Evolutionary conservation across 108 stramenopile genomes (phyloP), one percentile per base, ranked within the genome.

Genomic region (Cyclostephanos invisitatus): DNA sequence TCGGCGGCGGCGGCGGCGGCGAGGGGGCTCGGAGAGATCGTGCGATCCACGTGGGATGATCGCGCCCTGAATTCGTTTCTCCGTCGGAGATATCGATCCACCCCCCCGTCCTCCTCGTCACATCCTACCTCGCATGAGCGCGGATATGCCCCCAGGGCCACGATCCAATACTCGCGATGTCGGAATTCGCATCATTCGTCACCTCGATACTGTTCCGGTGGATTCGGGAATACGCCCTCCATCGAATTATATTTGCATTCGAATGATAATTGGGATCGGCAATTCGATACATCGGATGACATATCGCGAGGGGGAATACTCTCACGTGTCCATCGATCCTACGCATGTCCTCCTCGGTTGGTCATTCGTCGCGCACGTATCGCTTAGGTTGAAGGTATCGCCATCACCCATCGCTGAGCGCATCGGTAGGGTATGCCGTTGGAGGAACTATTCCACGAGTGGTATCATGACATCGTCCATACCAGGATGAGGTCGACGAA

Each of bases 401-500:
- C 70, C 70, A 77, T 54, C 84, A 84, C 29, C 44, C 84, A 0
- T 84, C 85, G 36, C 59, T 87, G 2, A 64, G 68, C 46, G 84
- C 89, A 12, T 83, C 89, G 0, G 37, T 87, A 20, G 89, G 85
- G 15, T 90, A 90, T 58, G 85, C 89, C 3, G 89, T 87, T 0
- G n/a, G n/a, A n/a, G n/a, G n/a, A n/a, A n/a, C 63, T 90, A 9
- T 73, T 83, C 27, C 87, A 90, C 49, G 89, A 90, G 75, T 90
- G 85, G 85, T 69, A 83, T 24, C 89, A 90, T 59, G 87, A 84
- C 69, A 87, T 90, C 48, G 89, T 87, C 7, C 89, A 90, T 62
- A 87, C 87, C 18, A 76, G 68, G 42, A 87, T 90, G 5, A 87
- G 69, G 59, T 65, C 82, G 51, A 74, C 63, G 24, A 25, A 27